Evolutionary conservation across 495 filamentous ascomycete genomes (phyloP), one percentile per base, ranked within the genome.

Genomic region (Penicillium salamii): DNA sequence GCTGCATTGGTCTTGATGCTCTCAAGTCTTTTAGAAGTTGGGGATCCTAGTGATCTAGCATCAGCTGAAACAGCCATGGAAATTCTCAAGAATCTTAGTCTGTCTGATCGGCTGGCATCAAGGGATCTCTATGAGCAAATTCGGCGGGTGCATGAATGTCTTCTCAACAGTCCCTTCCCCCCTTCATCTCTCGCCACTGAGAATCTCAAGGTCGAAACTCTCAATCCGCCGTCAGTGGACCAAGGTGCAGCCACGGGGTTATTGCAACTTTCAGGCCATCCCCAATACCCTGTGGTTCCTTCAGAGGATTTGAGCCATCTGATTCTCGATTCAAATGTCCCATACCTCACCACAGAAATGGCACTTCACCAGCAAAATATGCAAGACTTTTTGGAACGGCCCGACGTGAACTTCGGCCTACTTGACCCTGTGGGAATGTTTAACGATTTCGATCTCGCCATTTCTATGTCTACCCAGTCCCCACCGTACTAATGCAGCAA

Each of bases 331-430:
- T 19, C 11, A 3, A 36, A 32, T 36, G 38, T 36, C 3, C 42
- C 34, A 13, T 36, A 53, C 17, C 60, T 67, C 28, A 67, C 66
- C 13, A 67, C 66, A 2, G 68, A 62, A 33, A 69, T 69, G 66
- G 58, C 63, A 28, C 65, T 71, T 40, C 55, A 67, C 28, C 59
- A 67, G 32, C 63, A 66, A 9, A 65, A 62, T 3, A 69, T 71
- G 68, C 58, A 67, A 43, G 59, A 69, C 19, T 71, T 71, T 13
- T 51, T 69, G 3, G 59, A 63, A 13, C 66, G 65, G 58, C 57
- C 61, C 13, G 50, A 63, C 39, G 37, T 64, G 11, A 60, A 67
- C 49, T 36, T 67, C 23, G 65, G 62, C 6, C 49, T 63, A 18
- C 41, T 65, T 31, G 54, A 69, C 38, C 55, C 61, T 7, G 58